Conservation (phyloP, 352 stramenopile genomes). For the Halophytophthora batemanensis region DNA sequence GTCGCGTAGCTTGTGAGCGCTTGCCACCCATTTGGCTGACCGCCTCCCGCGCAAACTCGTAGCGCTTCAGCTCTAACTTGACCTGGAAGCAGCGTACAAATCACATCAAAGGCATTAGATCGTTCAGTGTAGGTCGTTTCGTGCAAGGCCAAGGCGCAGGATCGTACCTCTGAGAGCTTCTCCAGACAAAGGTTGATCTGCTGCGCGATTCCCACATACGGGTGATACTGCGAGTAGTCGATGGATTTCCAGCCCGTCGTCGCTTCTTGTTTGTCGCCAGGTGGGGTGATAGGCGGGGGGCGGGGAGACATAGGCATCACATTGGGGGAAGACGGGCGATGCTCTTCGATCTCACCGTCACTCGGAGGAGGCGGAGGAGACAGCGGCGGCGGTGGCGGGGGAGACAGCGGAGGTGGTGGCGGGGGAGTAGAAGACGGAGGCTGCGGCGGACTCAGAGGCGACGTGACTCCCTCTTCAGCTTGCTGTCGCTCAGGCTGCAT, state of each 20-base stretch:
- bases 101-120: slow-evolving; percentile 4
- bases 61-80: slow-evolving; percentile 81
- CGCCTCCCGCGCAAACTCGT: slow-evolving; percentile 69
- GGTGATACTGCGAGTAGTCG: slow-evolving; percentile 70
- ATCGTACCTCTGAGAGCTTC: slow-evolving; percentile 59
- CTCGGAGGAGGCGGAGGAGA: slow-evolving; percentile 17
- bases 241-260: slow-evolving; percentile 31
- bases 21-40: slow-evolving; percentile 62
- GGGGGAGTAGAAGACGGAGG: slow-evolving; percentile 28
- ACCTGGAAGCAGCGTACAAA: slow-evolving; percentile 32
- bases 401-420: slow-evolving; percentile 47
- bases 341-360: slow-evolving; percentile 8
- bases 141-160: too few relatives aligned
- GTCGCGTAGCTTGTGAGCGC: slow-evolving; percentile 57
- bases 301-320: slow-evolving; percentile 34
- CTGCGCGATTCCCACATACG: slow-evolving; percentile 69
- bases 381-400: slow-evolving; percentile 36
- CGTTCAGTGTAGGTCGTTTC: too few relatives aligned
- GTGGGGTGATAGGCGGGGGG: slow-evolving; percentile 17
- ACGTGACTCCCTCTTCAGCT: slow-evolving; percentile 8
- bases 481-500: slow-evolving; percentile 1
- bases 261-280: slow-evolving; percentile 8
- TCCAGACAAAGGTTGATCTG: slow-evolving; percentile 82
- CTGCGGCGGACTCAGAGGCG: slow-evolving; percentile 10
- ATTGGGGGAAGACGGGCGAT: slow-evolving; percentile 33